Conservation (phyloP, 108 stramenopile genomes). For the Skeletonema grethae region DNA sequence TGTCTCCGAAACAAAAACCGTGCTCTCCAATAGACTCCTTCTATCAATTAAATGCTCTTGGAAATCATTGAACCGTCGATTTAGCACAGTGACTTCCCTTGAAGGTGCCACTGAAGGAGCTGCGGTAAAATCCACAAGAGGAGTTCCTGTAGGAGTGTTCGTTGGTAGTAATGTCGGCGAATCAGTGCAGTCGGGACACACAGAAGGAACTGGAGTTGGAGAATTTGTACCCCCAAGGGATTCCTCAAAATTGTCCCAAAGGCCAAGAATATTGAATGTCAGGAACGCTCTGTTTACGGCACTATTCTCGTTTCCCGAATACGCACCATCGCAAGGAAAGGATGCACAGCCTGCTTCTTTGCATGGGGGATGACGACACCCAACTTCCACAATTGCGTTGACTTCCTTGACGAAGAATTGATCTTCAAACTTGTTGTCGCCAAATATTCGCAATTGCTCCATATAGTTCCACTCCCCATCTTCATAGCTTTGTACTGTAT, state of each 20-base stretch:
- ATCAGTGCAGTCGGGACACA: constrained; percentile 5
- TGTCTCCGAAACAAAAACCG: constrained; percentile 21
- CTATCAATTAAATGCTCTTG: constrained; percentile 8
- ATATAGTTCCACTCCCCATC: constrained; percentile 36
- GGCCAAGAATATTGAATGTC: constrained; percentile 18
- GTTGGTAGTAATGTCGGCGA: constrained; percentile 19
- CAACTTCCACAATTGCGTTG: constrained; percentile 24
- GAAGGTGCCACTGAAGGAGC: constrained; percentile 19
- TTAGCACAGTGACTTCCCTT: neutral
- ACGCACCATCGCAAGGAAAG: constrained; percentile 27
- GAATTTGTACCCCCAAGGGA: constrained; percentile 19
- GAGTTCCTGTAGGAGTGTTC: constrained; percentile 15
- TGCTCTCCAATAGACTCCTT: constrained; percentile 18
- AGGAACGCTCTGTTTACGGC: constrained; percentile 29
- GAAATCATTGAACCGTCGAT: constrained; percentile 10
- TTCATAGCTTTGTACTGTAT: constrained; percentile 27
- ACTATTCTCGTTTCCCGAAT: neutral
- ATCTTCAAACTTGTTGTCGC: constrained; percentile 24
- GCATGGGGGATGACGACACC: constrained; percentile 42
- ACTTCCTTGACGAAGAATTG: constrained; percentile 24
- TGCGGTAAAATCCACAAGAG: constrained; percentile 8
- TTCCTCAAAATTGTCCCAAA: constrained; percentile 24
- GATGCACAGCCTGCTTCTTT: constrained; percentile 27
- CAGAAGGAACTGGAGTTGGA: constrained; percentile 27
- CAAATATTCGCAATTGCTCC: constrained; percentile 25